These are phyloP conservation scores for Bipolaris gigantea DNA, from an alignment of 2,329 filamentous ascomycete genomes.

Conservation along the genomic window DNA sequence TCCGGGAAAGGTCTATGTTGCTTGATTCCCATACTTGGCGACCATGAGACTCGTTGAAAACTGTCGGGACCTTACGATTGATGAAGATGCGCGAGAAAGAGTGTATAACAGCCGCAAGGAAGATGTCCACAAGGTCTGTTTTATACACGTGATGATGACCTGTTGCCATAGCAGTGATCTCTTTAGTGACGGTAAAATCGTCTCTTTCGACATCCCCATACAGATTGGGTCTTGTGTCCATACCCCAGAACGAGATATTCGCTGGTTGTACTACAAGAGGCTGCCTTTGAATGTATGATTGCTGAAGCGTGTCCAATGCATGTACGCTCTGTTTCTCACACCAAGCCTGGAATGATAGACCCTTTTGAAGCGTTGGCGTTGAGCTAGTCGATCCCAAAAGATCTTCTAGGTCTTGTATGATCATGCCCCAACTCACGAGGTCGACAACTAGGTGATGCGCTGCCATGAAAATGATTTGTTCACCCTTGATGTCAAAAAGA, in stretches of 20 bases:
- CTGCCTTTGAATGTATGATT: slow-evolving; percentile 13
- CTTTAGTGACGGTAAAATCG: slow-evolving; percentile 26
- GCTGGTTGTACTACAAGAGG: slow-evolving; percentile 20
- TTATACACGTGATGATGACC: slow-evolving; percentile 49
- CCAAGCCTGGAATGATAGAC: slow-evolving; percentile 38
- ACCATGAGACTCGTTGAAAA: slow-evolving; percentile 50
- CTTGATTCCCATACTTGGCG: slow-evolving; percentile 48
- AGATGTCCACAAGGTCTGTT: slow-evolving; percentile 58
- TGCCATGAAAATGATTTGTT: slow-evolving; percentile 35
- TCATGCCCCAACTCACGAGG: slow-evolving; percentile 40
- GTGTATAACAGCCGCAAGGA: slow-evolving; percentile 57
- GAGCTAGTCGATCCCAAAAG: slow-evolving; percentile 19
- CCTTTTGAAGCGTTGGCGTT: slow-evolving; percentile 18
- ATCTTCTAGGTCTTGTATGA: slow-evolving; percentile 39
- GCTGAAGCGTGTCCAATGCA: slow-evolving; percentile 15
- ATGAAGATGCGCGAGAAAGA: slow-evolving; percentile 60
- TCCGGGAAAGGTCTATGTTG: slow-evolving; percentile 56
- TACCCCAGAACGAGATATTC: slow-evolving; percentile 36
- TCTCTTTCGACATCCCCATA: slow-evolving; percentile 39
- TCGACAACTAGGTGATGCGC: slow-evolving; percentile 42
- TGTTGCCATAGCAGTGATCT: slow-evolving; percentile 26
- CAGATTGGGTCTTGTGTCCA: slow-evolving; percentile 31
- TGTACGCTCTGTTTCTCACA: slow-evolving; percentile 29
- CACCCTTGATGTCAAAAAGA: slow-evolving; percentile 21
- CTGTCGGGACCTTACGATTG: slow-evolving; percentile 54